Base-by-base conservation (phyloP, 2,329 filamentous ascomycete species). In the Verticillium klebahnii region DNA sequence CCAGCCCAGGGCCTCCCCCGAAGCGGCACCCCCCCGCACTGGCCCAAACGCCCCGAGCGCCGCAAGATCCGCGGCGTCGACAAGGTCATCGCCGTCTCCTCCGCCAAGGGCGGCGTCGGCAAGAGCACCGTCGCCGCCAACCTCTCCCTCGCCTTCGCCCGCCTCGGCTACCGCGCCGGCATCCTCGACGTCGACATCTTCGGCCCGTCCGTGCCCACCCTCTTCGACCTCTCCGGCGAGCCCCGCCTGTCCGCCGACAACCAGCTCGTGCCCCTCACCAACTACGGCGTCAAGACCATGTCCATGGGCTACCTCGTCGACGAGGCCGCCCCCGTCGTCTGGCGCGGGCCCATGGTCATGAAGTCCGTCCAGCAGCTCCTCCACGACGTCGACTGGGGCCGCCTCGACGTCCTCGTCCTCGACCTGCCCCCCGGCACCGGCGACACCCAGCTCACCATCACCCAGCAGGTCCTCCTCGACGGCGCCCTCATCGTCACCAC, bases 181-280 rank as follows among this genome's bases (percentile, higher is more conserved):
- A 93, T 99, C 63, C 82, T 99, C 19, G 95, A 99, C 73, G 93
- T 93, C 0, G 95, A 99, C 73, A 96, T 99, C 71, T 99, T 98
- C 73, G 95, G 95, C 0, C 95, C 95, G 0, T 97, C 92, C 0
- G 91, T 99, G 64, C 95, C 95, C 0, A 97, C 93, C 0, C 81
- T 99, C 0, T 86, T 99, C 62, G 88, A 94, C 67, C 83, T 98
- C 5, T 86, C 87, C 3, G 90, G 89, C 15, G 90, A 95, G 72
- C 93, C 93, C 2, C 82, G 89, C 62, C 77, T 96, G 63, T 92
- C 91, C 36, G 74, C 65, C 91, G 86, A 90, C 68, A 93, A 93
- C 70, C 89, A 93, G 69, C 83, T 99, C 3, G 71, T 98, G 1
- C 95, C 95, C 0, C 78, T 99, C 29, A 93, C 91, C 25, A 97